Evolutionary conservation across 495 filamentous ascomycete species (phyloP).

Genomic region (Penicillium ucsense): DNA sequence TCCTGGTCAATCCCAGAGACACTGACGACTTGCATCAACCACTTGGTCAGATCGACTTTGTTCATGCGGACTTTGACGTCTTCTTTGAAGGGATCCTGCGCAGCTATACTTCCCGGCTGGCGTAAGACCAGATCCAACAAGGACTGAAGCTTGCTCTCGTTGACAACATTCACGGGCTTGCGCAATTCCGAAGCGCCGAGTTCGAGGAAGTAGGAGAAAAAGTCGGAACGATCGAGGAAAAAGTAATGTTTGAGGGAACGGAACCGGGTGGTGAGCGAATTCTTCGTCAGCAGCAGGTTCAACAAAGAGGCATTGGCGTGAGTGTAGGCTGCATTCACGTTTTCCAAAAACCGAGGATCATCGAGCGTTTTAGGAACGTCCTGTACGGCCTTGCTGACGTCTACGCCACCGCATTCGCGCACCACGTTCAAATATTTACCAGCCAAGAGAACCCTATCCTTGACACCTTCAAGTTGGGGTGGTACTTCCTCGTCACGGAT

Average conservation of each 20-base stretch:
- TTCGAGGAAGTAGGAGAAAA: conserved; percentile 95
- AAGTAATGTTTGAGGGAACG: conserved; percentile 96
- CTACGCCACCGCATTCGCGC: conserved; percentile 90
- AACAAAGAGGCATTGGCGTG: conserved; percentile 93
- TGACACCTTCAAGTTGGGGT: conserved; percentile 83
- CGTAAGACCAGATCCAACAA: conserved; percentile 88
- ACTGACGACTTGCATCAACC: conserved; percentile 90
- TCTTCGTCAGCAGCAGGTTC: conserved; percentile 82
- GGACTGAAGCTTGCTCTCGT: conserved; percentile 85
- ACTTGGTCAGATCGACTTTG: conserved; percentile 81
- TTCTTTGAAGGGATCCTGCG: conserved; percentile 93
- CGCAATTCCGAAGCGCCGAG: conserved; percentile 76
- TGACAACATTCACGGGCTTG: conserved; percentile 79
- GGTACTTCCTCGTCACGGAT: conserved; percentile 85
- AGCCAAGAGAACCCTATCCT: conserved; percentile 86
- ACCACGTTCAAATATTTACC: conserved; percentile 98
- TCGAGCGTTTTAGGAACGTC: conserved; percentile 90
- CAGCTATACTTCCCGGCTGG: conserved; percentile 89
- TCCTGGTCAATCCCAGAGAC: conserved; percentile 91
- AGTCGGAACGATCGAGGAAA: conserved; percentile 95
- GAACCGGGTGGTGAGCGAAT: conserved; percentile 76
- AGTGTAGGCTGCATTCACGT: conserved; percentile 89
- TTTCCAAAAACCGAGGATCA: conserved; percentile 81
- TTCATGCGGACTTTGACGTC: conserved; percentile 97
- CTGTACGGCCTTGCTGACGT: conserved; percentile 78